Percentiles rank a stretch among this genome's conserved stretches.
phyloP scores from a whole-genome alignment of 768 basidiomycete species.

The Sutorius australiensis region DNA sequence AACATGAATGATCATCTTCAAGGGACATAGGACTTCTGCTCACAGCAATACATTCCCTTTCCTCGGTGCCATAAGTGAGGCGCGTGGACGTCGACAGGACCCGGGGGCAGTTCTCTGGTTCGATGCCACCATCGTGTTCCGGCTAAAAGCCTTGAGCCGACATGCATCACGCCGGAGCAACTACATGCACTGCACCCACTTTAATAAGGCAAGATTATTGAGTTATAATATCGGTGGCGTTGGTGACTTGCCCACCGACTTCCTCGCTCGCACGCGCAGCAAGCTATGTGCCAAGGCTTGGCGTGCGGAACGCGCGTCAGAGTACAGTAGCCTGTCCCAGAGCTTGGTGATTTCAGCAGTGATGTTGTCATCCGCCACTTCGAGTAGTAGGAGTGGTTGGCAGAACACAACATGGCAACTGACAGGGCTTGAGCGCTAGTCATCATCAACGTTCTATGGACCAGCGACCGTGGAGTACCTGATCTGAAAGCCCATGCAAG shows the following conservation, averaged over 20 bases:
- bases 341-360: too few species aligned
- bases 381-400: too few species aligned
- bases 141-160: slow-evolving; percentile 23
- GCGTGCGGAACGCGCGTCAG: slow-evolving; percentile 36
- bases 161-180: neutral
- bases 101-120: slow-evolving; percentile 65
- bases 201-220: slow-evolving; percentile 36
- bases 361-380: too few species aligned
- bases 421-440: too few species aligned
- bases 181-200: slow-evolving; percentile 28
- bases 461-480: too few species aligned
- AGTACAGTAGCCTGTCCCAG: too few species aligned
- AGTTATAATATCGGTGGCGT: slow-evolving; percentile 34
- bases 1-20: neutral
- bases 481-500: too few species aligned
- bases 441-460: too few species aligned
- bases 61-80: slow-evolving; percentile 43
- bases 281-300: slow-evolving; percentile 36
- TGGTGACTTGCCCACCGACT: slow-evolving; percentile 38
- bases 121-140: slow-evolving; percentile 59
- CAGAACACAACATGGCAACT: too few species aligned
- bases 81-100: slow-evolving; percentile 52
- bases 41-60: slow-evolving; percentile 47
- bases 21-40: slow-evolving; percentile 12
- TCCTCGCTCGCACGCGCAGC: slow-evolving; percentile 39